These are phyloP conservation scores for Chaetoceros tenuissimus DNA, from an alignment of 108 stramenopile genomes.

Conservation along the genomic window DNA sequence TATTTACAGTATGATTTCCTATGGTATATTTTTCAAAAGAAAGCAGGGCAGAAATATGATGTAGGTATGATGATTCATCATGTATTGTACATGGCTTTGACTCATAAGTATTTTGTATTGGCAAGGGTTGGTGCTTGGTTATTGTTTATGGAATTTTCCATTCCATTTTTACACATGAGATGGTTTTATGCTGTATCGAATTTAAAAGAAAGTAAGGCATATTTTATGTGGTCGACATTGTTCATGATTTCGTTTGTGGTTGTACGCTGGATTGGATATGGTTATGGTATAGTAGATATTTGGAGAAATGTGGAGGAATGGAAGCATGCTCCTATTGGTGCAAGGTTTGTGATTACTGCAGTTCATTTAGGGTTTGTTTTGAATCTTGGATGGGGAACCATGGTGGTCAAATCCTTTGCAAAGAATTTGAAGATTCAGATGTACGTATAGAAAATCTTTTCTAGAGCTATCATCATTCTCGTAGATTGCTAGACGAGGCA, in stretches of 20 bases:
- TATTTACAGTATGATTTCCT: slow-evolving; percentile 12
- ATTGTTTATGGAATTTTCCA: slow-evolving; percentile 9
- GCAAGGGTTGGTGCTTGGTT: slow-evolving; percentile 13
- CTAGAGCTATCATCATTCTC: no score
- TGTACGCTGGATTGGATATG: slow-evolving; percentile 7
- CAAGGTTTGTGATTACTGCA: slow-evolving; percentile 1
- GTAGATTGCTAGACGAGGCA: no score
- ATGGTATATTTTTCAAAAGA: slow-evolving; percentile 9
- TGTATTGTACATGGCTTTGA: slow-evolving; percentile 2
- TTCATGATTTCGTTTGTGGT: slow-evolving; percentile 8
- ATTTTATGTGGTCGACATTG: not conserved
- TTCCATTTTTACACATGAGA: slow-evolving; percentile 11
- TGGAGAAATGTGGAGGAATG: not conserved
- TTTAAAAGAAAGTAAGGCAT: not conserved
- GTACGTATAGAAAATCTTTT: no score
- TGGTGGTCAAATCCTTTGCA: not conserved
- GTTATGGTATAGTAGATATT: slow-evolving; percentile 8
- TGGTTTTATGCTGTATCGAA: slow-evolving; percentile 7
- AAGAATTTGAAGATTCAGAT: no score
- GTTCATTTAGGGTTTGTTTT: slow-evolving; percentile 6
- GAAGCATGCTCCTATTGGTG: not conserved
- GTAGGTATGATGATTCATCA: slow-evolving; percentile 10
- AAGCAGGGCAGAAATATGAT: not conserved
- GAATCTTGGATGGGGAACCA: slow-evolving; percentile 12
- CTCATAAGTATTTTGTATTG: slow-evolving; percentile 7